Evolutionary conservation across 768 basidiomycete genomes (phyloP).

Genomic region (Tulasnella calospora): DNA sequence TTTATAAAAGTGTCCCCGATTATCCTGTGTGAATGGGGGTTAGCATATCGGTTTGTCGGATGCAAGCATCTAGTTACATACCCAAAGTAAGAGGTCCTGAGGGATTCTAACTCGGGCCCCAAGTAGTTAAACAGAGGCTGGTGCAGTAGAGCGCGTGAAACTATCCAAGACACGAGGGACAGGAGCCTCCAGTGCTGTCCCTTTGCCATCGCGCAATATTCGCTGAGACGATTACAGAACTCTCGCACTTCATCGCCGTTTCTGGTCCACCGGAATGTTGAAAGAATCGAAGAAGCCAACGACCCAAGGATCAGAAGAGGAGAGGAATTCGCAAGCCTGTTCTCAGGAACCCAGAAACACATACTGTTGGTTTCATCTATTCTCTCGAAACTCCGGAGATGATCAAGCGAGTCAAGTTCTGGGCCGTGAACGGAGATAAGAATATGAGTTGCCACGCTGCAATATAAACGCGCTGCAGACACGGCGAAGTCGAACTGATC

Average conservation of each 20-base stretch:
- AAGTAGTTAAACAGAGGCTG: not conserved
- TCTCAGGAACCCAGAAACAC: not conserved
- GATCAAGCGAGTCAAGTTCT: not conserved
- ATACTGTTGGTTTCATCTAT: no score
- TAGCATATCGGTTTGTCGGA: not conserved
- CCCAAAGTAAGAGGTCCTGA: not conserved
- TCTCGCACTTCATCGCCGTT: not conserved
- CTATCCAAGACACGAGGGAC: not conserved
- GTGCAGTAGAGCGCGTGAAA: not conserved
- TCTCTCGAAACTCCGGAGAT: no score
- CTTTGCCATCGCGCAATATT: not conserved
- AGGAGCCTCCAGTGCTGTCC: not conserved
- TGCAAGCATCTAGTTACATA: not conserved
- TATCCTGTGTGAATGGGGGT: not conserved
- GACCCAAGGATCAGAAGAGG: not conserved
- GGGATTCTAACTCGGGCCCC: not conserved
- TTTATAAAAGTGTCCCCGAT: not conserved
- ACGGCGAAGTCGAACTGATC: not conserved
- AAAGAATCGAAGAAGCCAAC: not conserved
- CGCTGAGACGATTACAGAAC: not conserved
- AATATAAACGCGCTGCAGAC: not conserved
- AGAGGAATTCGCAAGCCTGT: not conserved
- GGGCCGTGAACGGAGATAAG: not conserved
- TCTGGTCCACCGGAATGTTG: not conserved
- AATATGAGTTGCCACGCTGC: not conserved